These are phyloP conservation scores for Barbarea vulgaris DNA, from an alignment of 345 rosid genomes.

Conservation along the genomic window DNA sequence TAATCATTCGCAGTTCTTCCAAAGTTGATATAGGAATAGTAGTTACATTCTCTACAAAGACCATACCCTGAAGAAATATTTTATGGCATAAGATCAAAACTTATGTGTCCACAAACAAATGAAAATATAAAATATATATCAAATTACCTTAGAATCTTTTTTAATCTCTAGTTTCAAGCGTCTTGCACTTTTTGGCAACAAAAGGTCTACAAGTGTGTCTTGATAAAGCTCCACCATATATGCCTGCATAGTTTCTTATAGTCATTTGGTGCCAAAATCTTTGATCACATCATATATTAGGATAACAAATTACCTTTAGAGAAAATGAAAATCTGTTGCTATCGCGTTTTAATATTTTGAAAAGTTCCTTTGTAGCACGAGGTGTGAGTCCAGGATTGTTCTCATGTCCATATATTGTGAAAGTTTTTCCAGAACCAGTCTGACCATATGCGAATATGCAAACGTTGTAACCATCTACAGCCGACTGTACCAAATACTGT, in stretches of 20 bases:
- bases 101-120: background rate
- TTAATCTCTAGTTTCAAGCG: slow-evolving; percentile 86
- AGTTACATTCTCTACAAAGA: slow-evolving; percentile 82
- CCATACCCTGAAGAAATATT: slow-evolving; percentile 74
- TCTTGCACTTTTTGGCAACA: slow-evolving; percentile 69
- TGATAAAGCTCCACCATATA: slow-evolving; percentile 97
- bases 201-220: slow-evolving; percentile 87
- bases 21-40: slow-evolving; percentile 66
- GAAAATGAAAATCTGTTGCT: slow-evolving; percentile 80
- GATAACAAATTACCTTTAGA: slow-evolving; percentile 59
- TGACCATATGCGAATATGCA: slow-evolving; percentile 99
- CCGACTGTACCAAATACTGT: slow-evolving; percentile 94
- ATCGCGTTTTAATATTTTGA: slow-evolving; percentile 74
- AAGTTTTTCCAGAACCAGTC: slow-evolving; percentile 99
- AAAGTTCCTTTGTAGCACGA: slow-evolving; percentile 85
- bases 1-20: slow-evolving; percentile 71
- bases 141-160: slow-evolving; percentile 83
- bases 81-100: slow-evolving; percentile 17
- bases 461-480: slow-evolving; percentile 93
- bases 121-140: background rate
- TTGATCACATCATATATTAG: background rate
- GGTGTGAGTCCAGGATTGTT: slow-evolving; percentile 86
- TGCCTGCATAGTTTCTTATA: slow-evolving; percentile 54
- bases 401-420: slow-evolving; percentile 85
- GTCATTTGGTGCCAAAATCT: slow-evolving; percentile 11